phyloP scores from a whole-genome alignment of 371 early-diverging fungal genomes.

The Umbelopsis sp. region DNA sequence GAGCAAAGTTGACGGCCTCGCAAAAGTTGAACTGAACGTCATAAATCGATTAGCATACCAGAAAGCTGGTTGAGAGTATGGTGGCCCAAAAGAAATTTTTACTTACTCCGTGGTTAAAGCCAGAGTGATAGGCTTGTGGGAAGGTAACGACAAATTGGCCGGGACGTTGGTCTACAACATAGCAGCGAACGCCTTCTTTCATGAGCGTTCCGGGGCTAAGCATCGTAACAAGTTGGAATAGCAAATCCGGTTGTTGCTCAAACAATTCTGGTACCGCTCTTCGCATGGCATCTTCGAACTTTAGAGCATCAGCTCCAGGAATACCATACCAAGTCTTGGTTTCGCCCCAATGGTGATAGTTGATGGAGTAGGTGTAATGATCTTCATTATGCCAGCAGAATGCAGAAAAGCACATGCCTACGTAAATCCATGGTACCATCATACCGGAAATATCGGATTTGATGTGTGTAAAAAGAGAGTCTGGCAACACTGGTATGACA shows the following conservation, averaged over 20 bases:
- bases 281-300: conserved; percentile 87
- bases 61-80: too few relatives aligned
- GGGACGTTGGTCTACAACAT: conserved; percentile 86
- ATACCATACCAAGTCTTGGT: conserved; percentile 98
- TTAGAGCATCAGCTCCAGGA: conserved; percentile 80
- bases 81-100: neutral
- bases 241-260: conserved; percentile 87
- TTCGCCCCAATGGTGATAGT: conserved; percentile 96
- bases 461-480: conserved; percentile 87
- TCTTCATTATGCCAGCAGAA: conserved; percentile 99
- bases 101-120: conserved; percentile 94
- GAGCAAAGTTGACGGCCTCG: conserved; percentile 97
- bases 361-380: conserved; percentile 94
- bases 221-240: conserved; percentile 93
- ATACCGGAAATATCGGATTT: conserved; percentile 91
- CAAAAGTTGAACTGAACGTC: conserved; percentile 80
- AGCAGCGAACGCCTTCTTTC: conserved; percentile 77
- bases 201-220: conserved; percentile 81
- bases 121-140: conserved; percentile 94
- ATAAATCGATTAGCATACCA: neutral
- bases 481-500: conserved; percentile 78
- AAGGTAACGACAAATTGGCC: conserved; percentile 96
- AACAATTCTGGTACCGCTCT: conserved; percentile 87
- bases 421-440: conserved; percentile 97
- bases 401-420: conserved; percentile 95